Evolutionary conservation across 139 green algal species (phyloP), one percentile per base, ranked within the genome.

Genomic region (Chlamydomonas urium): DNA sequence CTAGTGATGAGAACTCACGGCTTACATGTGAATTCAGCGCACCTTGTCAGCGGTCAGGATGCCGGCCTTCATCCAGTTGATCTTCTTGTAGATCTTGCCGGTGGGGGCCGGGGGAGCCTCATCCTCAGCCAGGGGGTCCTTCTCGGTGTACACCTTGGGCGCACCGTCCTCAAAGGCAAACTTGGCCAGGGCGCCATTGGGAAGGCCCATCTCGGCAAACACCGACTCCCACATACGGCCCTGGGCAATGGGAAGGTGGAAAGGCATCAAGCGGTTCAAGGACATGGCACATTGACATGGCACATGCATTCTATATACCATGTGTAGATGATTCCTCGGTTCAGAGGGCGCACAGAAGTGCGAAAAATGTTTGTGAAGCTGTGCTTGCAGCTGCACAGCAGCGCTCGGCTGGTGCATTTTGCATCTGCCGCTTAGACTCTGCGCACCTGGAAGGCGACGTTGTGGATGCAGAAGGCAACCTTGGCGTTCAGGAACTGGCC

Each of bases 61-160:
- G 37, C 87, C 95, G 4, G 84, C 91, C 82, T 96, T 92, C 67
- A 98, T 84, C 94, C 94, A 99, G 92, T 99, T 99, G 81, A 97
- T 71, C 89, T 99, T 99, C 28, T 74, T 72, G 79, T 88, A 94
- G 23, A 72, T 42, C 34, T 74, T 74, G 42, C 75, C 75, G 17
- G 71, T 69, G 36, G 36, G 56, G 58, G 72, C 66, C 35, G 35
- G 77, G 31, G 72, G 65, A 63, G 80, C 79, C 65, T 93, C 85
- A 48, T 86, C 87, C 31, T 90, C 83, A 31, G 90, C 88, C 65
- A 81, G 71, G 57, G 87, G 84, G 61, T 74, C 73, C 57, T 73
- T 71, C 80, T 76, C 62, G 23, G 72, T 80, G 80, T 89, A 87
- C 17, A 97, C 80, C 87, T 91, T 93, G 61, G 79, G 63, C 65